Evolutionary conservation across 352 stramenopile species (phyloP).

Genomic region (Hyaloperonospora brassicae): DNA sequence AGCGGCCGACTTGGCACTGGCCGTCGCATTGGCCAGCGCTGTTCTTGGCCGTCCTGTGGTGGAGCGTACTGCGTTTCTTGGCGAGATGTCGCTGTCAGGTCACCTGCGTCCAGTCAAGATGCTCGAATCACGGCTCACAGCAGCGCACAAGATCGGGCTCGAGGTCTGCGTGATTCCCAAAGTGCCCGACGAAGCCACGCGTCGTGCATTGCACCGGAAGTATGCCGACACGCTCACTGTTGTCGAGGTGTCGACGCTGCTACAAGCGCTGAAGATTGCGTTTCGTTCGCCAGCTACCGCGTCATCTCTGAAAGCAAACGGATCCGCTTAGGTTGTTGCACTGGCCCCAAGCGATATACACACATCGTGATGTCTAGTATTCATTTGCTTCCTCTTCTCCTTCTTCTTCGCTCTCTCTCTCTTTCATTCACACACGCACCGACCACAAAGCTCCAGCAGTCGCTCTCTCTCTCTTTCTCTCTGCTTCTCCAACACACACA

Average conservation of each 20-base stretch:
- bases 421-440: too few species aligned
- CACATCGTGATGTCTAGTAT: too few species aligned
- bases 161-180: slow-evolving; percentile 65
- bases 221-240: slow-evolving; percentile 47
- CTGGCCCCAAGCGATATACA: too few species aligned
- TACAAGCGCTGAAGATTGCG: slow-evolving; percentile 57
- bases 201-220: slow-evolving; percentile 38
- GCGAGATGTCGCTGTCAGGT: slow-evolving; percentile 72
- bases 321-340: not conserved
- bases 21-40: slow-evolving; percentile 64
- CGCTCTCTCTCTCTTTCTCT: too few species aligned
- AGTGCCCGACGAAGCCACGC: slow-evolving; percentile 37
- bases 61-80: slow-evolving; percentile 54
- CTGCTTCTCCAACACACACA: too few species aligned
- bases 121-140: slow-evolving; percentile 69
- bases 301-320: slow-evolving; percentile 15
- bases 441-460: too few species aligned
- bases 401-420: too few species aligned
- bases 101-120: slow-evolving; percentile 76
- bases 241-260: slow-evolving; percentile 55
- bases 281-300: slow-evolving; percentile 21
- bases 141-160: slow-evolving; percentile 75
- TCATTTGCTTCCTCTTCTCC: too few species aligned
- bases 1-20: slow-evolving; percentile 65
- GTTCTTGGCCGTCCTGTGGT: slow-evolving; percentile 52